These are phyloP conservation scores for Misopates orontium DNA, from an alignment of 257 asterid genomes.

Conservation along the genomic window DNA sequence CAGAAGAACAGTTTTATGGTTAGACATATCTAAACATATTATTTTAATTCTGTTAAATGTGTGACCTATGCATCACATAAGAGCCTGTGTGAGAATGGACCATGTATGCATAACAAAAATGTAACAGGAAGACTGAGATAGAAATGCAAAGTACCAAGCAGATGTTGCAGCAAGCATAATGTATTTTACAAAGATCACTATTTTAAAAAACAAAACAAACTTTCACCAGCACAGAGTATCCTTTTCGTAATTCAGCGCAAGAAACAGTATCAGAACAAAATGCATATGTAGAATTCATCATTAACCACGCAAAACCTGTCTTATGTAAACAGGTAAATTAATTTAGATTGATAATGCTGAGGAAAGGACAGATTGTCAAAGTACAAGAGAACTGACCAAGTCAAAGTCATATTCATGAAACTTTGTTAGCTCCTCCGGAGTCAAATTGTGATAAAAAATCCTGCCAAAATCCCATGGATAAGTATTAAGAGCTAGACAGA, in stretches of 20 bases:
- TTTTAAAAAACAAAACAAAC: conserved; percentile 5
- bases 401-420: conserved; percentile 97
- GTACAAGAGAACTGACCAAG: conserved; percentile 62
- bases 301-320: not conserved
- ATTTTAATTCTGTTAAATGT: no score
- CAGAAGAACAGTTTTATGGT: no score
- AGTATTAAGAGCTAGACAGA: no score
- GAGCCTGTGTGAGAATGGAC: not conserved
- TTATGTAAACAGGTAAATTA: no score
- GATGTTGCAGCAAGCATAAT: not conserved
- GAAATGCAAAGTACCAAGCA: conserved; percentile 2
- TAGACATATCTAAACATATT: no score
- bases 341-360: no score
- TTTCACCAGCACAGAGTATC: conserved; percentile 8
- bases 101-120: not conserved
- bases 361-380: not conserved
- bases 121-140: conserved; percentile 4
- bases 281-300: no score
- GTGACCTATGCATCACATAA: no score
- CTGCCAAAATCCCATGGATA: conserved; percentile 58
- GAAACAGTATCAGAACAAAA: conserved; percentile 18
- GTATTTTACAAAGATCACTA: not conserved
- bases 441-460: conserved; percentile 91
- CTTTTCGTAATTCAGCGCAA: not conserved
- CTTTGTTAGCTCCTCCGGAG: conserved; percentile 74